Conservation (phyloP, 2,329 filamentous ascomycete species). For the Ophiostoma angusticollis region DNA sequence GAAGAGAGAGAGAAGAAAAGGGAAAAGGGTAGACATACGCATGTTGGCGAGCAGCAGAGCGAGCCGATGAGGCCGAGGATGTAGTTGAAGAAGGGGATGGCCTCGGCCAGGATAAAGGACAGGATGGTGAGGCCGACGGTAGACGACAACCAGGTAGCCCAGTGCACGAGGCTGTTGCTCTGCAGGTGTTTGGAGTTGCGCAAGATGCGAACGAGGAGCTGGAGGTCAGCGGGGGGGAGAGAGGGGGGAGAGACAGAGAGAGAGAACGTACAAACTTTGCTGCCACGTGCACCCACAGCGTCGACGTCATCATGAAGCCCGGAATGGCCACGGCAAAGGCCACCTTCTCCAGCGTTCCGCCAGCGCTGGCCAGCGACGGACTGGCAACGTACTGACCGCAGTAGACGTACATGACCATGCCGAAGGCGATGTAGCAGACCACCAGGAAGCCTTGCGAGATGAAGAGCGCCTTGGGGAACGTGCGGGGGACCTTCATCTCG, state of each 20-base stretch:
- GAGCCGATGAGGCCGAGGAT: conserved; percentile 12
- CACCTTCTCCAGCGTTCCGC: conserved; percentile 46
- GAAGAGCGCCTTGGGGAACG: conserved; percentile 48
- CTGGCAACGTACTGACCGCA: conserved; percentile 50
- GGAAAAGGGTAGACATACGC: conserved; percentile 14
- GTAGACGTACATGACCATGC: conserved; percentile 41
- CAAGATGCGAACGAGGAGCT: conserved; percentile 21
- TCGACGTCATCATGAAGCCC: conserved; percentile 15
- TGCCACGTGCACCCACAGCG: conserved; percentile 12
- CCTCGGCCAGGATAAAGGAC: conserved; percentile 13
- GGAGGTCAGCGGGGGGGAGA: too few relatives aligned
- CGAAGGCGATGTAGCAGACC: conserved; percentile 8
- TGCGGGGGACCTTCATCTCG: conserved; percentile 47
- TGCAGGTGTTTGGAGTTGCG: conserved; percentile 20
- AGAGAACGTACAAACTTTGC: conserved; percentile 5
- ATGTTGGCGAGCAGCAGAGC: conserved; percentile 18
- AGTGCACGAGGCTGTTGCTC: conserved; percentile 19
- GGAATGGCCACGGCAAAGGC: conserved; percentile 37
- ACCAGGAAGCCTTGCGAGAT: conserved; percentile 21
- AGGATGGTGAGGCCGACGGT: conserved; percentile 6
- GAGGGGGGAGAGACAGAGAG: too few relatives aligned
- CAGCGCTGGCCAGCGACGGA: conserved; percentile 48
- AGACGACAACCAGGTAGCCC: conserved; percentile 18
- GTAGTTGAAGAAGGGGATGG: conserved; percentile 14
- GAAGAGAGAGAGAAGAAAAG: neutral